Base-by-base conservation (phyloP, 2,329 filamentous ascomycete species). In the Blastomyces silverae region DNA sequence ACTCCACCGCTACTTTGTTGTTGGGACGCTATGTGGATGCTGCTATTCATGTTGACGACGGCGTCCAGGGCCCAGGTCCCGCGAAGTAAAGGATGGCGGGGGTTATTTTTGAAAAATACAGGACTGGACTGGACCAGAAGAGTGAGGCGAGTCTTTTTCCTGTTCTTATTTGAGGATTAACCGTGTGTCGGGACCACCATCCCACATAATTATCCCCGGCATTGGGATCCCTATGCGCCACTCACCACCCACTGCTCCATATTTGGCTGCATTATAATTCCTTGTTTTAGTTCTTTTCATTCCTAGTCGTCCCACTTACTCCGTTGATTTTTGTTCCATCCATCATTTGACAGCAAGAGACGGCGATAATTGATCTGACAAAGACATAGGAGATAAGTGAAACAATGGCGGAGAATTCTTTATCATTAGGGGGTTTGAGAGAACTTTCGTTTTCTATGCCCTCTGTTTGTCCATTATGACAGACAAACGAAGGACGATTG, bases 61-160 rank as follows among this genome's bases (percentile, higher is more conserved):
- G 15, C 4, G 39, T 5, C 10, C 56, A 28, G 13, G 56, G 15
- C 13, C 56, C 37, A n/a, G 7, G 44, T 31, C 13, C 37, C 25
- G 37, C n/a, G n/a, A 42, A 59, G 37, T 22, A 59, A 39, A n/a
- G n/a, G 55, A 57, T 39, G n/a, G 56, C 3, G 56, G 6, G n/a
- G 37, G 56, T 44, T 44, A 25, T 22, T 42, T 59, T 25, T 11
- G n/a, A 59, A 59, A 44, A 59, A 44, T 59, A 25, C 56, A 59
- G n/a, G 34, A 39, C 34, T 28, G 22, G 37, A 58, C n/a, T 22
- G 22, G 17, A 31, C 10, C 3, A n/a, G 8, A 25, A 44, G 44
- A 59, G 56, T 59, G 56, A 59, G 56, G 56, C 56, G 56, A 59
- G 20, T 22, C 56, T 42, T 28, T 39, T 44, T 59, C 56, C 34